Evolutionary conservation across 768 basidiomycete species (phyloP).

Genomic region (Clavaria fumosa): DNA sequence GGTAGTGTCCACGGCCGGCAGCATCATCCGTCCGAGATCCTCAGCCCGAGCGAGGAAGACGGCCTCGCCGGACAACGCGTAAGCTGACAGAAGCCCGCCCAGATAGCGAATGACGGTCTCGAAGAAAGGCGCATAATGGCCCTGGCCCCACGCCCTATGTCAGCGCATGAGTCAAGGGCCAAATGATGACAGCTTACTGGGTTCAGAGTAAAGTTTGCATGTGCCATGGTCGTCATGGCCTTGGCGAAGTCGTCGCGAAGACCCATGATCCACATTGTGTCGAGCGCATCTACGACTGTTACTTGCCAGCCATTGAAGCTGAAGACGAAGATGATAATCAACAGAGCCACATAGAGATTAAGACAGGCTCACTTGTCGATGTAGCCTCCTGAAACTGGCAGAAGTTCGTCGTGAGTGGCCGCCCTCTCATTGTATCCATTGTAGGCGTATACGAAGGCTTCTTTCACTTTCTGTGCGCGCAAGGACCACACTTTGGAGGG

Average conservation of each 20-base stretch:
- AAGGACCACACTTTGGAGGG: slow-evolving; percentile 28
- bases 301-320: slow-evolving; percentile 41
- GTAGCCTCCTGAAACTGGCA: slow-evolving; percentile 31
- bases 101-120: slow-evolving; percentile 77
- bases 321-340: not conserved
- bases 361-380: slow-evolving; percentile 10
- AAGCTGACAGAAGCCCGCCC: slow-evolving; percentile 62
- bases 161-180: slow-evolving; percentile 14
- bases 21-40: slow-evolving; percentile 45
- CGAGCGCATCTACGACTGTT: slow-evolving; percentile 61
- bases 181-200: slow-evolving; percentile 14
- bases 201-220: slow-evolving; percentile 25
- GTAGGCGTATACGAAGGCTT: slow-evolving; percentile 49
- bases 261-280: slow-evolving; percentile 72
- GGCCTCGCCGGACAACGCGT: slow-evolving; percentile 50
- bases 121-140: slow-evolving; percentile 40
- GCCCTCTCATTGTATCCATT: slow-evolving; percentile 36
- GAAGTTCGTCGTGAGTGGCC: slow-evolving; percentile 40
- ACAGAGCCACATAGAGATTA: not conserved
- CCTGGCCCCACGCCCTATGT: slow-evolving; percentile 9
- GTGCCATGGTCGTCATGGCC: slow-evolving; percentile 33
- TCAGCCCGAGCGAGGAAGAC: slow-evolving; percentile 48
- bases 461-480: slow-evolving; percentile 38
- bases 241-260: slow-evolving; percentile 50
- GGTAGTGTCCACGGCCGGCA: slow-evolving; percentile 48